These are phyloP conservation scores for Trebouxia sp. DNA, from an alignment of 139 green algal species.

Conservation along the genomic window DNA sequence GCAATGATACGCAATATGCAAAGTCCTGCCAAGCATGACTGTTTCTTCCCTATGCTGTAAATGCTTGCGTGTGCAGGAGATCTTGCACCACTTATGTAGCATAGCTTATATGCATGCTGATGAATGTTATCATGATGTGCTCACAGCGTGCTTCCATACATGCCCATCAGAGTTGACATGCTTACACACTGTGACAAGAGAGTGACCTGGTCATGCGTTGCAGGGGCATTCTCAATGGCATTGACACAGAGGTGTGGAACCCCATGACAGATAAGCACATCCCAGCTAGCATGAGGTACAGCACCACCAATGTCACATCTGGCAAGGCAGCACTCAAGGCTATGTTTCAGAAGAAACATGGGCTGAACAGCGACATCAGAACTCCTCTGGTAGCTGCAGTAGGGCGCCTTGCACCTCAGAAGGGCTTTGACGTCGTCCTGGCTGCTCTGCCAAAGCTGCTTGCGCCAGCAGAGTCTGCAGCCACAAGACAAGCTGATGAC, in stretches of 20 bases:
- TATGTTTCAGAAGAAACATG: constrained; percentile 63
- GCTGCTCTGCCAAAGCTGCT: constrained; percentile 63
- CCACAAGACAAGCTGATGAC: neutral
- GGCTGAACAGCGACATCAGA: constrained; percentile 38
- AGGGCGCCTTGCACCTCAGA: constrained; percentile 80
- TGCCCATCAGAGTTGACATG: too few relatives aligned
- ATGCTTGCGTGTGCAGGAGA: neutral
- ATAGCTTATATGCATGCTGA: too few relatives aligned
- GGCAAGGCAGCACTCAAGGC: constrained; percentile 75
- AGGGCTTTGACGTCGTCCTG: constrained; percentile 84
- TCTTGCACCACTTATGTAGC: neutral
- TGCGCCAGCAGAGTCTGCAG: neutral
- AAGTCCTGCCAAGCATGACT: too few relatives aligned
- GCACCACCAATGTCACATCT: constrained; percentile 55
- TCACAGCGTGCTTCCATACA: too few relatives aligned
- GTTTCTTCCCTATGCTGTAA: neutral
- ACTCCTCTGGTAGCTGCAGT: constrained; percentile 74
- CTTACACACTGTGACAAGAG: too few relatives aligned
- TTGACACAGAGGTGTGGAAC: constrained; percentile 95
- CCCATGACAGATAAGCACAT: constrained; percentile 82
- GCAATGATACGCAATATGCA: too few relatives aligned
- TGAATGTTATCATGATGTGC: too few relatives aligned
- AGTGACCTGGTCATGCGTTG: neutral
- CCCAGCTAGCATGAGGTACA: constrained; percentile 71
- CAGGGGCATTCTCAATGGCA: constrained; percentile 96